Evolutionary conservation across 192 early-diverging fungal species (phyloP).

Genomic region (Geranomyces michiganensis): DNA sequence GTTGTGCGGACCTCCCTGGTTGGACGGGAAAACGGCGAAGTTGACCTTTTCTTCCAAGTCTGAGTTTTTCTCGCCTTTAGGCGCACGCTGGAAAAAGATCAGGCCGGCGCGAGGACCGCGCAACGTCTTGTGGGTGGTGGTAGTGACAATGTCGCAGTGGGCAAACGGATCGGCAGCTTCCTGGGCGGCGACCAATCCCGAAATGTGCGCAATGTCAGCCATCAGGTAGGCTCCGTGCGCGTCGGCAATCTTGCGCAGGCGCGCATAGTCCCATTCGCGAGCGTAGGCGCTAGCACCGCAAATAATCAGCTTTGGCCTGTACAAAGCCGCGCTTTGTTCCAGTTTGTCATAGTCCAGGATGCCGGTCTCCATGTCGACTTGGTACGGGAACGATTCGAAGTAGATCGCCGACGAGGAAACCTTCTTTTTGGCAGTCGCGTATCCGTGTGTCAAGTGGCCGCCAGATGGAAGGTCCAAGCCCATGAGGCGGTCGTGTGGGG

Average conservation of each 20-base stretch:
- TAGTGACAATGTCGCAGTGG: slow-evolving; percentile 98
- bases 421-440: slow-evolving; percentile 99
- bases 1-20: slow-evolving; percentile 99
- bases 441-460: slow-evolving; percentile 99
- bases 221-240: slow-evolving; percentile 94
- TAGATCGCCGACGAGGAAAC: slow-evolving; percentile 99
- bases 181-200: slow-evolving; percentile 88
- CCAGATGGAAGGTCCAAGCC: slow-evolving; percentile 99
- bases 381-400: slow-evolving; percentile 99
- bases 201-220: slow-evolving; percentile 99
- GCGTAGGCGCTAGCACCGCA: slow-evolving; percentile 99
- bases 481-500: slow-evolving; percentile 99
- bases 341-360: slow-evolving; percentile 93
- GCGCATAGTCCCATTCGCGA: slow-evolving; percentile 98
- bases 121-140: slow-evolving; percentile 99
- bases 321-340: slow-evolving; percentile 89
- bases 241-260: slow-evolving; percentile 95
- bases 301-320: slow-evolving; percentile 97
- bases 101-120: slow-evolving; percentile 99
- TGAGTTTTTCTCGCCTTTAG: slow-evolving; percentile 65
- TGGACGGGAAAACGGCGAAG: slow-evolving; percentile 99
- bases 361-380: slow-evolving; percentile 86
- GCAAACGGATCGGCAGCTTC: slow-evolving; percentile 95
- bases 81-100: slow-evolving; percentile 94
- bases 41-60: slow-evolving; percentile 95